phyloP scores from a whole-genome alignment of 768 basidiomycete species.

The Boletales sp. region DNA sequence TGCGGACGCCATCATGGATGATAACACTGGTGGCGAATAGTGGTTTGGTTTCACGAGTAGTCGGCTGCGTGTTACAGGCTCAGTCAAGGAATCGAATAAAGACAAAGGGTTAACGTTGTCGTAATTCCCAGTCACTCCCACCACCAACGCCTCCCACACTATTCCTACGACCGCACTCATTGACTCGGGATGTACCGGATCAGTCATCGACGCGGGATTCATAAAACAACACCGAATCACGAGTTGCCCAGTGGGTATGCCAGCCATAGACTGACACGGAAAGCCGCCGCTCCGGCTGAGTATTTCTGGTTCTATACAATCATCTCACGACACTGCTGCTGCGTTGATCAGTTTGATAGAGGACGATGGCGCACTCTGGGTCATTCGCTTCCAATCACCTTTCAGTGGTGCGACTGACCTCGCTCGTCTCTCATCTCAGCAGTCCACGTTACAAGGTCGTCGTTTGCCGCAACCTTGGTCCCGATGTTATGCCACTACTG shows the following conservation, averaged over 20 bases:
- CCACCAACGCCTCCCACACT: too few species aligned
- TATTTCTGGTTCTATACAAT: not conserved
- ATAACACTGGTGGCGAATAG: slow-evolving; percentile 35
- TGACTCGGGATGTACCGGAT: too few species aligned
- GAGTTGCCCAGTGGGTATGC: not conserved
- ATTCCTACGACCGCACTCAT: too few species aligned
- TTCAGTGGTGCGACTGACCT: slow-evolving; percentile 23
- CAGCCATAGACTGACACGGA: too few species aligned
- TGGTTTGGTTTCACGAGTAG: not conserved
- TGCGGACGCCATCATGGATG: slow-evolving; percentile 45
- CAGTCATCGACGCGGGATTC: too few species aligned
- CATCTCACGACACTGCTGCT: not conserved
- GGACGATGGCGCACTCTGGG: slow-evolving; percentile 26
- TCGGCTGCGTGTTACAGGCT: not conserved
- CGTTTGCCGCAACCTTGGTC: slow-evolving; percentile 57
- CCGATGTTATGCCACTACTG: slow-evolving; percentile 59
- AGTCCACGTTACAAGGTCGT: slow-evolving; percentile 42
- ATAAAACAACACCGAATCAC: not conserved
- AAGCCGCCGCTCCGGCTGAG: not conserved
- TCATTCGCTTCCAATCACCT: slow-evolving; percentile 14
- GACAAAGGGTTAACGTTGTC: not conserved
- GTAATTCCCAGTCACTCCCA: too few species aligned
- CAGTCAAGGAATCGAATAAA: not conserved
- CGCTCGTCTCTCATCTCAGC: slow-evolving; percentile 20
- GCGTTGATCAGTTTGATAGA: not conserved